Evolutionary conservation across 495 filamentous ascomycete species (phyloP), one percentile per base, ranked within the genome.

Genomic region (Talaromyces trachyspermus): DNA sequence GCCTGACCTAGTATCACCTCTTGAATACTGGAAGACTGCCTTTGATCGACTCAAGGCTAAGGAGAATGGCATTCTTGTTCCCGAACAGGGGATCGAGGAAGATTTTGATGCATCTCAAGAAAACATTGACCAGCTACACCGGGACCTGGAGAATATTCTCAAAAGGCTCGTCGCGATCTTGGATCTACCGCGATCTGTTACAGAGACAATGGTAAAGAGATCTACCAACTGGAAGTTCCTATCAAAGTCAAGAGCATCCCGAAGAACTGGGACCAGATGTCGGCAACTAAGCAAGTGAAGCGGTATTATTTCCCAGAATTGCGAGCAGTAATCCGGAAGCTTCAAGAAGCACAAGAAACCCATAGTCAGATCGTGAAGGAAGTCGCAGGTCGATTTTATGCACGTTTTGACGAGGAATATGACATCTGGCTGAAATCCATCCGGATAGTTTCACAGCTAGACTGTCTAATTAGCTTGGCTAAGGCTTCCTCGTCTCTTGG

Each of bases 191-290:
- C 86, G 2, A 83, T 97, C 53, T 80, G 77, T 49, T 99, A 85
- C 67, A 81, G 80, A 22, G 87, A 97, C 59, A 86, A 89, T 26
- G 94, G 94, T 20, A 99, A 97, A 63, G 94, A 99, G 57, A 86
- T 96, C 40, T 99, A 95, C 60, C 89, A 96, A 62, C 77, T 99
- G 2, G 94, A 99, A 61, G 85, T 87, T 0, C 94, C 94, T 0
- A 80, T 85, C 54, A 84, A 88, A 35, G 74, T 89, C 59, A 95
- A 90, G 60, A 69, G 69, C 23, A 77, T 99, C 5, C 92, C 94
- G 0, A 83, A 85, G 54, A 69, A 66, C 52, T 99, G 94, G 94
- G 80, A 87, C 55, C 92, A 96, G 63, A 96, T 95, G 90, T 96
- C 90, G 14, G 85, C 88, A 8, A 95, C 94, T 0, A 75, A 84